Percentiles rank a stretch among this genome's conserved stretches.
Conservation (phyloP, 306 rosid species). For the Fragaria vesca region DNA sequence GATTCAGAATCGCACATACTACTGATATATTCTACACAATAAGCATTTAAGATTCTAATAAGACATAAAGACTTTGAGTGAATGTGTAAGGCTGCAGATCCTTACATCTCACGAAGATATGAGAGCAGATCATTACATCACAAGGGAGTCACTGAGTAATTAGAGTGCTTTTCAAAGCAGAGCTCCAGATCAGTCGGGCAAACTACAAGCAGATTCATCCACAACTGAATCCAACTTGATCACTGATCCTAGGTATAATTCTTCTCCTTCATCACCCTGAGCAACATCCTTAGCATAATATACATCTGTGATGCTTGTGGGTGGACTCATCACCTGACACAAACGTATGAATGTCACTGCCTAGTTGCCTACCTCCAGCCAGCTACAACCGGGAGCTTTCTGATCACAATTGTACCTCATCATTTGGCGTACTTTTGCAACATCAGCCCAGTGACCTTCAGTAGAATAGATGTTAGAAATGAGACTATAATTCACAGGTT, state of each 20-base stretch:
- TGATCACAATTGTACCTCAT: conserved; percentile 38
- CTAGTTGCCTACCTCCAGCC: conserved; percentile 57
- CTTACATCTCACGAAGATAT: background rate
- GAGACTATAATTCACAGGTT: conserved; percentile 50
- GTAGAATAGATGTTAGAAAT: conserved; percentile 68
- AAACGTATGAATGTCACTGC: conserved; percentile 46
- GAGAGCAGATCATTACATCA: background rate
- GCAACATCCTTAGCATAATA: conserved; percentile 40
- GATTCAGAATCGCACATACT: background rate
- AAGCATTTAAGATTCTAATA: background rate
- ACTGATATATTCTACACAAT: background rate
- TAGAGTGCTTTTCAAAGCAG: background rate
- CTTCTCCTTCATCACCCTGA: conserved; percentile 37
- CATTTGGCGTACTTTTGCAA: conserved; percentile 47
- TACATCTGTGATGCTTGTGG: conserved; percentile 41
- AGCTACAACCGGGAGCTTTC: conserved; percentile 63
- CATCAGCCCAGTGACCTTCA: conserved; percentile 60
- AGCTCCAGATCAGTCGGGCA: background rate
- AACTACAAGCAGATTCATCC: conserved; percentile 6
- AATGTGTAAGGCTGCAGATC: background rate
- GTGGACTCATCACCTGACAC: conserved; percentile 53
- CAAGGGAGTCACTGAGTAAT: background rate
- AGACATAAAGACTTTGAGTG: background rate
- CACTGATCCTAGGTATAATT: background rate
- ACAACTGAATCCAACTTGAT: background rate